A percentile compares a stretch with the other conserved stretches of the same genome.
Evolutionary conservation across 805 yeast species (phyloP).

Genomic region (Nakazawaea ishiwadae): DNA sequence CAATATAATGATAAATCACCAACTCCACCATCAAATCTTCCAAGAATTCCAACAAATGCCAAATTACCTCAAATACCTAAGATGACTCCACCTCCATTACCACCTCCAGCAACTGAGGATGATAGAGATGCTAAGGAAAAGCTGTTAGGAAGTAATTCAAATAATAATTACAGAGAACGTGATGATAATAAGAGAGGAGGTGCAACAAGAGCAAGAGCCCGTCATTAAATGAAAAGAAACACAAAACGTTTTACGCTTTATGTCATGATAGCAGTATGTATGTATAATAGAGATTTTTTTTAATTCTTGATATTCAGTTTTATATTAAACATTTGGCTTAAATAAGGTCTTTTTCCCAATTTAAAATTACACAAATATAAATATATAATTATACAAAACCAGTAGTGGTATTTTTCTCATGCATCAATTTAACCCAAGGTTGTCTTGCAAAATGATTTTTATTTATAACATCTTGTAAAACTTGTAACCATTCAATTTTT

Average conservation of each 20-base stretch:
- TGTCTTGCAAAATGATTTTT: constrained; percentile 26
- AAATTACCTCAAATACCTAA: constrained; percentile 17
- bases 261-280: not conserved
- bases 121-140: constrained; percentile 5
- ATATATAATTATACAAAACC: too few relatives aligned
- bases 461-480: constrained; percentile 51
- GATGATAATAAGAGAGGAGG: not conserved
- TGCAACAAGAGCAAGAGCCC: not conserved
- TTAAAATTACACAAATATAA: too few relatives aligned
- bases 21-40: constrained; percentile 19
- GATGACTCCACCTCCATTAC: constrained; percentile 12
- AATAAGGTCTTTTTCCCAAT: too few relatives aligned
- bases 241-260: too few relatives aligned
- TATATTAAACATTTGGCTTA: too few relatives aligned
- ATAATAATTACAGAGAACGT: constrained; percentile 5
- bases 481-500: constrained; percentile 60
- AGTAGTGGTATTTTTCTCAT: too few relatives aligned
- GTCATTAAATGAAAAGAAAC: not conserved
- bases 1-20: constrained; percentile 13
- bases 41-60: constrained; percentile 22
- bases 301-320: too few relatives aligned
- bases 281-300: too few relatives aligned
- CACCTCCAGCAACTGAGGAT: constrained; percentile 1
- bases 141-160: not conserved
- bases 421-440: constrained; percentile 27